Evolutionary conservation across 2,329 filamentous ascomycete genomes (phyloP).

Genomic region (Fusarium musae): DNA sequence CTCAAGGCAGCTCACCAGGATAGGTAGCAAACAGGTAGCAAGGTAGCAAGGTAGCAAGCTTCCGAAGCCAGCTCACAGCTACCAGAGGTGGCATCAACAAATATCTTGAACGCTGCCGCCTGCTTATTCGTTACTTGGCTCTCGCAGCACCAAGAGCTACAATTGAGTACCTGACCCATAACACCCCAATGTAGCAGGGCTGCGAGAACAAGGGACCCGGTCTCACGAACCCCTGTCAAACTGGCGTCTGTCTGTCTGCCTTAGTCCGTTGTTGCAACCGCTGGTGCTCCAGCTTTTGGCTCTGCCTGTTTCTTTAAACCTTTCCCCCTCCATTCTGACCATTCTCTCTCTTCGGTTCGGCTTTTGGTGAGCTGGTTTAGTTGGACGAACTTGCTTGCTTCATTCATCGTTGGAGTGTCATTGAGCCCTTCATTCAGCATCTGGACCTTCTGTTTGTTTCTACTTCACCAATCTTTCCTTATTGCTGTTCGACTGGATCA

Average conservation of each 20-base stretch:
- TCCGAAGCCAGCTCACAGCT: constrained; percentile 31
- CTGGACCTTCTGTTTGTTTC: constrained; percentile 3
- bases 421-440: constrained; percentile 18
- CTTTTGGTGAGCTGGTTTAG: constrained; percentile 35
- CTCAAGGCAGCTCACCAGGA: constrained; percentile 11
- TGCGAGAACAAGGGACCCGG: constrained; percentile 36
- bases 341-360: constrained; percentile 32
- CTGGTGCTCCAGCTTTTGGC: constrained; percentile 41
- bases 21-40: constrained; percentile 11
- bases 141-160: constrained; percentile 32
- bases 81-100: constrained; percentile 28
- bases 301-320: constrained; percentile 47
- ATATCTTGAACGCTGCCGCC: constrained; percentile 28
- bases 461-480: constrained; percentile 4
- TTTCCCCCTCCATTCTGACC: constrained; percentile 46
- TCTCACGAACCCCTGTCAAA: constrained; percentile 40
- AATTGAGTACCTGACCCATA: constrained; percentile 23
- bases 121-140: constrained; percentile 20
- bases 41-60: constrained; percentile 11
- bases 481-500: constrained; percentile 4
- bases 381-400: constrained; percentile 22
- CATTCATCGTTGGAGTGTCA: constrained; percentile 19
- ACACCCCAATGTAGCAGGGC: constrained; percentile 38
- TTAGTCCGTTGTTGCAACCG: constrained; percentile 42
- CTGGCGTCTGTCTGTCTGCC: constrained; percentile 42